Evolutionary conservation across 345 rosid species (phyloP).

Genomic region (Cardiospermum halicacabum): DNA sequence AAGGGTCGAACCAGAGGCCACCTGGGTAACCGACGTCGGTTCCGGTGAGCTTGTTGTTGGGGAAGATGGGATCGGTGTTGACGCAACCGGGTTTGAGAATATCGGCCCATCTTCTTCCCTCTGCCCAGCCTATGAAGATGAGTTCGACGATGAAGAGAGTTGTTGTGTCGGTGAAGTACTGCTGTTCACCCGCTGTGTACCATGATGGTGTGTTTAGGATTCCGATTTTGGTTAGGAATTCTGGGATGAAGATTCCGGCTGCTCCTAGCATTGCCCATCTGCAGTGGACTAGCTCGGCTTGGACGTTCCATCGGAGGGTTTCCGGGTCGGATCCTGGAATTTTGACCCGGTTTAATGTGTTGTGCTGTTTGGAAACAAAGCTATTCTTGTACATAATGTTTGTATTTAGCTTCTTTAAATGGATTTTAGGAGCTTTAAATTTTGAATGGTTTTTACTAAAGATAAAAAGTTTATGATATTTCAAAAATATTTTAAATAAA

Average conservation of each 20-base stretch:
- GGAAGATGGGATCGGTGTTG: constrained; percentile 94
- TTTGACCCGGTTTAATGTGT: no score
- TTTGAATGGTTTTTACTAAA: no score
- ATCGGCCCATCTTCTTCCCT: constrained; percentile 97
- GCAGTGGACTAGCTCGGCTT: constrained; percentile 87
- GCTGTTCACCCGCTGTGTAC: constrained; percentile 79
- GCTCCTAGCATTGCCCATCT: constrained; percentile 99
- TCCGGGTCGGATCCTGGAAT: constrained; percentile 87
- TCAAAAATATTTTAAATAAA: no score
- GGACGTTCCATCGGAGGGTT: constrained; percentile 84
- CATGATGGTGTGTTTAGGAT: constrained; percentile 93
- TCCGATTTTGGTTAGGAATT: constrained; percentile 81
- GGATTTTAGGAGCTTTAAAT: no score
- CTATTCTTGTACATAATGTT: no score
- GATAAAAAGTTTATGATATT: no score
- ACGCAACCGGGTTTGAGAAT: constrained; percentile 93
- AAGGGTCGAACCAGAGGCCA: constrained; percentile 97
- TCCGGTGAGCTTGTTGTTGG: constrained; percentile 93
- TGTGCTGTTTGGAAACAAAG: no score
- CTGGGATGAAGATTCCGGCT: constrained; percentile 95
- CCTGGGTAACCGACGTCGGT: constrained; percentile 99
- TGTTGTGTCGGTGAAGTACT: constrained; percentile 90
- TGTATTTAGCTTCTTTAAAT: no score
- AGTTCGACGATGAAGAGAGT: constrained; percentile 77
- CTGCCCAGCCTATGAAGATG: constrained; percentile 92